These are phyloP conservation scores for Cokeromyces recurvatus DNA, from an alignment of 371 early-diverging fungal species.

Conservation along the genomic window DNA sequence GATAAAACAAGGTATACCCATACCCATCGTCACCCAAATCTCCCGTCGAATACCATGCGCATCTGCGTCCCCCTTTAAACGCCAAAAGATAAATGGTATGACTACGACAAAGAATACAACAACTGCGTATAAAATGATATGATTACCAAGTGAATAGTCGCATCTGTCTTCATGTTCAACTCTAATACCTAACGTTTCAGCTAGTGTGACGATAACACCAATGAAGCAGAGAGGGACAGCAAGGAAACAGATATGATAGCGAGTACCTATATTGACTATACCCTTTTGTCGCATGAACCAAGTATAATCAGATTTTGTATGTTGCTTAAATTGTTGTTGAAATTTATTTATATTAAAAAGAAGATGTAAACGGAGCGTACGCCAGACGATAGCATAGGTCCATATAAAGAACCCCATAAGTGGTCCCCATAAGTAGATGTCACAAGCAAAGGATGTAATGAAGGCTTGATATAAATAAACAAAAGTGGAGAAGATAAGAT, in stretches of 20 bases:
- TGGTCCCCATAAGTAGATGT: constrained; percentile 14
- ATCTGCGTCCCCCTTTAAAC: constrained; percentile 19
- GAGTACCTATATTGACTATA: not conserved
- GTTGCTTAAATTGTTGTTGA: not conserved
- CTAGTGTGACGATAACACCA: not conserved
- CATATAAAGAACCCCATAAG: constrained; percentile 8
- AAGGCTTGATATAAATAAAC: constrained; percentile 5
- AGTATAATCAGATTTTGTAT: not conserved
- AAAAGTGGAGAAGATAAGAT: constrained; percentile 4
- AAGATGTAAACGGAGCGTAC: constrained; percentile 8
- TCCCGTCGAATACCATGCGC: constrained; percentile 37
- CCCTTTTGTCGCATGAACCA: constrained; percentile 1
- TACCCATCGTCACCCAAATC: constrained; percentile 15
- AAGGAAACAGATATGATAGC: not conserved
- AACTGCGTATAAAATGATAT: not conserved
- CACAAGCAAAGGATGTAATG: constrained; percentile 2
- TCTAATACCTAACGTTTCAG: constrained; percentile 1
- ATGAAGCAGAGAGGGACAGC: not conserved
- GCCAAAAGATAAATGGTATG: constrained; percentile 20
- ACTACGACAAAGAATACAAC: constrained; percentile 2
- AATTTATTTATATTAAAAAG: constrained; percentile 7
- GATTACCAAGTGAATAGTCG: constrained; percentile 1
- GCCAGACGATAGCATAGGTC: constrained; percentile 13
- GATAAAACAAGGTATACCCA: constrained; percentile 21
- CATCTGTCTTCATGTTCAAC: not conserved